Evolutionary conservation across 2,329 filamentous ascomycete genomes (phyloP).

Genomic region (Fusarium pseudonygamai): DNA sequence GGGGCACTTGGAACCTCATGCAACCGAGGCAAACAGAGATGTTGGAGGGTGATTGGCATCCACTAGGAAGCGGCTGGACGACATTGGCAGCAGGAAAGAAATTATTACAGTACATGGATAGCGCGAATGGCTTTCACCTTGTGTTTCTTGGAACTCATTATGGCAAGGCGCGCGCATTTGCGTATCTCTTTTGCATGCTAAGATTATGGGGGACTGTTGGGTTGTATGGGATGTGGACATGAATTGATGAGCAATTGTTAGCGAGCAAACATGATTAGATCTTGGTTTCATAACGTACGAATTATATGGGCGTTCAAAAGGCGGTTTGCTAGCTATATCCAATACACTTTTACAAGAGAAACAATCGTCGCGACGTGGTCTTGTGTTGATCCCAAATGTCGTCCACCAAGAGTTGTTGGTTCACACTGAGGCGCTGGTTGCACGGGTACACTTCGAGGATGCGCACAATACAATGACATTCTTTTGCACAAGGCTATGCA

Average conservation of each 20-base stretch:
- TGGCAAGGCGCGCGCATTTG: neutral
- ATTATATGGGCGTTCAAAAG: slow-evolving; percentile 1
- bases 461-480: neutral
- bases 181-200: neutral
- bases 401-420: neutral
- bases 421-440: neutral
- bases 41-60: fast-evolving
- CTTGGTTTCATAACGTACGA: neutral
- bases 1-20: neutral
- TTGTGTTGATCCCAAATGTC: neutral
- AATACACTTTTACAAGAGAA: slow-evolving; percentile 2
- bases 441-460: neutral
- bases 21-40: neutral
- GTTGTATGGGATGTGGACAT: neutral
- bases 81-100: neutral
- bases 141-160: no score
- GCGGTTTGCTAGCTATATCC: neutral
- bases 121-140: neutral
- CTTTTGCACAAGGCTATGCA: neutral
- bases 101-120: neutral
- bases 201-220: neutral
- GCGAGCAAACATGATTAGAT: neutral
- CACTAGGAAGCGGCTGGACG: neutral
- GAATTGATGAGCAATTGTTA: slow-evolving; percentile 21
- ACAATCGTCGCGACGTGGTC: neutral